Evolutionary conservation across 208 protist species (phyloP).

Genomic region (Naegleria lovaniensis): DNA sequence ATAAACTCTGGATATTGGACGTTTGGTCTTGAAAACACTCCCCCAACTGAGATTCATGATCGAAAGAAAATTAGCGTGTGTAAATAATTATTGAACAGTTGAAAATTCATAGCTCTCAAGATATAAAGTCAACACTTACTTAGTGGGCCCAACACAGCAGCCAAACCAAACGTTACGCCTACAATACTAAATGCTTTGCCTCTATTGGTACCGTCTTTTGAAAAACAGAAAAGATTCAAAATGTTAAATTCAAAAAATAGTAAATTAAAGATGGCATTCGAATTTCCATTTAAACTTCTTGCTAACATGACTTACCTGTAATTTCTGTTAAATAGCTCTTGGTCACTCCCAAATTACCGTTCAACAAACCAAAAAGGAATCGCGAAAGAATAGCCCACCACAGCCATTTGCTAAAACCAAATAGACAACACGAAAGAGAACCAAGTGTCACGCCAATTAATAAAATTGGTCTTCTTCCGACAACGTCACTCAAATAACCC

Average conservation of each 20-base stretch:
- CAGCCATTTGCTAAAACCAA: neutral
- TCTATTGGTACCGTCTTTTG: neutral
- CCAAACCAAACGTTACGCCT: neutral
- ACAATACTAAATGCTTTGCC: neutral
- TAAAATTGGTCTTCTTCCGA: neutral
- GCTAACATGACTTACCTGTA: no score
- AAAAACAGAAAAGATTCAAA: no score
- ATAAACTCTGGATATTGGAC: neutral
- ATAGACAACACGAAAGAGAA: neutral
- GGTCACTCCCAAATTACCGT: neutral
- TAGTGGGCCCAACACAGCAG: neutral
- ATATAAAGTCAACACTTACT: neutral
- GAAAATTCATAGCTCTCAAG: no score
- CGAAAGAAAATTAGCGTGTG: neutral
- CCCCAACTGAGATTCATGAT: neutral
- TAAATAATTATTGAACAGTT: neutral
- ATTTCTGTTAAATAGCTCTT: conserved; percentile 17
- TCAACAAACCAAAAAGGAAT: conserved; percentile 12
- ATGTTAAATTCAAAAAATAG: no score
- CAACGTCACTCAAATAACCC: neutral
- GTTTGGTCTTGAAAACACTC: neutral
- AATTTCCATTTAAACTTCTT: no score
- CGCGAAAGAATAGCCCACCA: conserved; percentile 1
- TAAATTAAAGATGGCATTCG: no score
- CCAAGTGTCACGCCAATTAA: neutral